A percentile compares a stretch with the other conserved stretches of the same genome.
These are phyloP conservation scores for Venturia carpophila DNA, from an alignment of 2,329 filamentous ascomycete species.

Conservation along the genomic window DNA sequence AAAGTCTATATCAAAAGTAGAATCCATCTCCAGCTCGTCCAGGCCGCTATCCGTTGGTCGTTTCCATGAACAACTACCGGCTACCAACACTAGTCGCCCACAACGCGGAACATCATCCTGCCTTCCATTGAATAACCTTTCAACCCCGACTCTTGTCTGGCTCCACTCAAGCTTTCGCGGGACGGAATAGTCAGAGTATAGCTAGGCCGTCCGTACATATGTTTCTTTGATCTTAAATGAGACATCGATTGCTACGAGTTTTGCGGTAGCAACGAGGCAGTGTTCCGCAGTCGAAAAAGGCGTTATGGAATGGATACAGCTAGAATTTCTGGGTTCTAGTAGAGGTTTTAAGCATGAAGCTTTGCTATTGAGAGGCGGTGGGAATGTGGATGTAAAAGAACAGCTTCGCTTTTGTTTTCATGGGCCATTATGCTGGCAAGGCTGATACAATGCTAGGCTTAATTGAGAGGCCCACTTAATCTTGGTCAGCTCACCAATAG, in stretches of 20 bases:
- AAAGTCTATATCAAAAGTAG: not conserved
- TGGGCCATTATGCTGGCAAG: not conserved
- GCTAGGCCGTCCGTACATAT: not conserved
- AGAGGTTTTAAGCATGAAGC: no score
- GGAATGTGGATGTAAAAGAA: not conserved
- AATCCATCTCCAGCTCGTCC: not conserved
- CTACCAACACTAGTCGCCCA: not conserved
- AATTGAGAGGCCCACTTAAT: not conserved
- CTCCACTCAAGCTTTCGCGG: not conserved
- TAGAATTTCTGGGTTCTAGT: no score
- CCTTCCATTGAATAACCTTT: not conserved
- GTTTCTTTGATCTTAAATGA: not conserved
- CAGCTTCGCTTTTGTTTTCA: not conserved
- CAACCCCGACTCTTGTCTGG: not conserved
- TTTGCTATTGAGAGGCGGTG: not conserved
- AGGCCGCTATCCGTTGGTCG: not conserved
- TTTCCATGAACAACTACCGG: no score
- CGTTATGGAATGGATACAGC: not conserved
- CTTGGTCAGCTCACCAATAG: not conserved
- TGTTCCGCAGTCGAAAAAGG: not conserved
- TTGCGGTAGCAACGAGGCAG: not conserved
- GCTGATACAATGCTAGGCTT: not conserved
- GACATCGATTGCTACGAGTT: not conserved
- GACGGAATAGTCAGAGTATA: not conserved
- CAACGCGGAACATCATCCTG: not conserved